Base-by-base conservation (phyloP, 768 basidiomycete species). In the Trichaptum fuscoviolaceum region DNA sequence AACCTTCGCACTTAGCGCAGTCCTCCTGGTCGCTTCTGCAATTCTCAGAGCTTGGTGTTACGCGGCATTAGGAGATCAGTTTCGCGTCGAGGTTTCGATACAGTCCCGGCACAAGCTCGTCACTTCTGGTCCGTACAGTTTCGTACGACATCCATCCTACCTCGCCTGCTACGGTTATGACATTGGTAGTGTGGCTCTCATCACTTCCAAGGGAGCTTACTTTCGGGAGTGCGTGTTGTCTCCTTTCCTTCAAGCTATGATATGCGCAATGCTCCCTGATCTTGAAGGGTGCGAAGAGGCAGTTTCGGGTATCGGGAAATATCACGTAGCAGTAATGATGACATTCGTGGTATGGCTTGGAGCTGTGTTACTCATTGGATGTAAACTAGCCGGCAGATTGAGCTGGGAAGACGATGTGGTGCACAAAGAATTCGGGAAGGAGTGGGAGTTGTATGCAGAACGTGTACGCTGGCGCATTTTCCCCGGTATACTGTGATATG, bases 381-480 rank as follows among this genome's bases (percentile, higher is more conserved):
- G 42, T 15, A 4, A 52, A 12, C 42, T 52, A 2, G 42, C 42
- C 3, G 42, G 42, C 2, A 4, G 42, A 20, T 52, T 52, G 20
- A 52, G 42, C 42, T 52, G 42, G 5, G 85, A 86, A 74, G 85
- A 86, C 66, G 74, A 71, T 62, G 80, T 84, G 70, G 82, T 85
- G 75, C 74, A 73, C 62, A 79, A 80, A 68, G 60, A 79, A 57
- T 85, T 84, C 62, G 76, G 77, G 34, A 70, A 75, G 12, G 78
- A 84, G 69, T 85, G 84, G 84, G 81, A 84, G 1, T 70, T 70
- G 17, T 85, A 84, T 68, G 83, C 81, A 18, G 72, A 69, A 9
- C 68, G 71, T n/a, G 83, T 82, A 23, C 79, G 72, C 35, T 81
- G 74, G 74, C 83, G 83, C 83, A 84, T 85, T 67, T 70, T 83